Evolutionary conservation across 805 yeast species (phyloP).

Genomic region (Starmerella etchellsii): DNA sequence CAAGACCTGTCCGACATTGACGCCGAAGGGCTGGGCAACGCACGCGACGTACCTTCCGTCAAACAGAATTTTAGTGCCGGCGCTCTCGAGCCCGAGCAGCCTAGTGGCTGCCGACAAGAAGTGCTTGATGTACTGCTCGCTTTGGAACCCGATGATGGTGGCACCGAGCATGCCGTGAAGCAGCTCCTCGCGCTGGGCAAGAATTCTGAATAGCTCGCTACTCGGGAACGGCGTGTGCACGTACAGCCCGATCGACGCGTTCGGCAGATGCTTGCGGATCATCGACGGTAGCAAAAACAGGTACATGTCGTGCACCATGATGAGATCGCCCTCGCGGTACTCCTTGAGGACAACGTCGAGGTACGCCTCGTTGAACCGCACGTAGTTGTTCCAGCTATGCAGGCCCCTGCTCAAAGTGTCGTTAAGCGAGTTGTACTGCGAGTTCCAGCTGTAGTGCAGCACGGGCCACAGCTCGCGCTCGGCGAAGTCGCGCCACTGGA

Average conservation of each 20-base stretch:
- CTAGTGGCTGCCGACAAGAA: conserved; percentile 84
- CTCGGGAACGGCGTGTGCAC: conserved; percentile 92
- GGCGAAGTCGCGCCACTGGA: conserved; percentile 78
- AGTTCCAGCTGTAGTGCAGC: conserved; percentile 69
- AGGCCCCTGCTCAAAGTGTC: conserved; percentile 36
- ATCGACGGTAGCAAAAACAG: conserved; percentile 69
- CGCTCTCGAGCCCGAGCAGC: conserved; percentile 61
- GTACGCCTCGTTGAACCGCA: conserved; percentile 78
- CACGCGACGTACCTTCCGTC: conserved; percentile 69
- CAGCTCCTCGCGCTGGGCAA: conserved; percentile 68
- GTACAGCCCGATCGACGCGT: conserved; percentile 63
- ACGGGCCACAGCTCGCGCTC: conserved; percentile 90
- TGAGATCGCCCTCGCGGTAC: conserved; percentile 77
- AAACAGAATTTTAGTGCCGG: conserved; percentile 39
- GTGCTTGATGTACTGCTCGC: conserved; percentile 76
- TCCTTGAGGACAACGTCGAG: conserved; percentile 61
- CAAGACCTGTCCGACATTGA: conserved; percentile 59
- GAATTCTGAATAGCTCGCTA: conserved; percentile 80
- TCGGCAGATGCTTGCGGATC: conserved; percentile 61
- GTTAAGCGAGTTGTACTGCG: conserved; percentile 12
- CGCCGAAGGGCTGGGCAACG: conserved; percentile 76
- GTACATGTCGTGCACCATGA: conserved; percentile 89
- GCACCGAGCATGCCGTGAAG: conserved; percentile 89
- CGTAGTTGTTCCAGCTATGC: conserved; percentile 75
- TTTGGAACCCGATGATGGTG: conserved; percentile 74